Base-by-base conservation (phyloP, 371 early-diverging fungal species). In the Mucor irregularis region DNA sequence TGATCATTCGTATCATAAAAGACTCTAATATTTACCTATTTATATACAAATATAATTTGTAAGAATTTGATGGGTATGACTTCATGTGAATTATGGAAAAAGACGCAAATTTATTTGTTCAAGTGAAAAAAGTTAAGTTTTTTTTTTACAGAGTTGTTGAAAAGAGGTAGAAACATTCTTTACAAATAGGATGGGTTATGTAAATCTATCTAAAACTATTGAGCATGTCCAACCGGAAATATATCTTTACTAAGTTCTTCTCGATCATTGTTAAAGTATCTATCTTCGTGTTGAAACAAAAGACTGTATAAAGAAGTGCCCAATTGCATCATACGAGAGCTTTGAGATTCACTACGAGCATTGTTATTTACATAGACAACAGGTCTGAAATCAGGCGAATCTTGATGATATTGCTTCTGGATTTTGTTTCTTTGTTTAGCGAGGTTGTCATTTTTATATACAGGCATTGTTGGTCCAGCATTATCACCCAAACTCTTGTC, bases 181-280 rank as follows among this genome's bases (percentile, higher is more conserved):
- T n/a, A n/a, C n/a, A n/a, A n/a, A n/a, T n/a, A n/a, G n/a, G n/a
- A n/a, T n/a, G n/a, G n/a, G n/a, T n/a, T n/a, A n/a, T n/a, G n/a
- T n/a, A n/a, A n/a, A n/a, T n/a, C n/a, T n/a, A n/a, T n/a, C n/a
- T n/a, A n/a, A n/a, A n/a, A n/a, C n/a, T n/a, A n/a, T n/a, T n/a
- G n/a, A n/a, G n/a, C 30, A 26, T 53, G 39, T 16, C 48, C 49
- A 30, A 58, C 65, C 50, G 73, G 68, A 50, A 73, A 73, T 56
- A 73, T 73, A 64, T 73, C 73, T 42, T 73, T 64, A 44, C 73
- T 73, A 34, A 73, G 37, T 34, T 69, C 67, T 40, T 55, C 53
- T 50, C 73, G 64, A 53, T 69, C 68, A 45, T 52, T 19, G 17
- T 73, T 73, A 39, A 73, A 73, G 56, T 73, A 73, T 44, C 62